Evolutionary conservation across 345 rosid species (phyloP), one percentile per base, ranked within the genome.

Genomic region (Hypericum perforatum): DNA sequence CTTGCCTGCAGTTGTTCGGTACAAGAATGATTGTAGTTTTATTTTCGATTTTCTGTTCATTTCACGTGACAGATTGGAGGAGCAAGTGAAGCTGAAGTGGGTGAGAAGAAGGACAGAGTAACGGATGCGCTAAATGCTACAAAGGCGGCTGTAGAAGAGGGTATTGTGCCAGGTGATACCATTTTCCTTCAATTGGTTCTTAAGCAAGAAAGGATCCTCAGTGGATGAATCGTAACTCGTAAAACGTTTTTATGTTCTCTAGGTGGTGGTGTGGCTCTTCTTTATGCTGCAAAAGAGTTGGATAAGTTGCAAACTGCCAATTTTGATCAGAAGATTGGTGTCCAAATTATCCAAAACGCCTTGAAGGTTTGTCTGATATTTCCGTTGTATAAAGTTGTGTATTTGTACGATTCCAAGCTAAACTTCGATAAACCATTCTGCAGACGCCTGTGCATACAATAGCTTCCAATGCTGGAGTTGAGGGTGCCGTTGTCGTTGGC

Each of bases 141-240:
- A 6, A 89, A 89, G 69, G 99, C 99, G 62, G 99, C 99, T 13
- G 94, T 94, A 22, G 99, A 94, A 67, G 99, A 89, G 84, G 99
- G 97, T 58, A 94, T 94, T 58, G 95, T 94, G 41, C 80, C 97
- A 58, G 98, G 98, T 87, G 72, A 56, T 7, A 12, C 7, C 16
- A 12, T 45, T 12, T 12, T 45, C 16, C 16, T 45, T 45, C 13
- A 45, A 8, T 45, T 11, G 49, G 15, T 8, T 9, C n/a, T 12
- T 16, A 12, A 45, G 7, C 13, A n/a, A 45, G 48, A 10, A 16
- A 42, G 47, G 7, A 2, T 38, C 13, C 16, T 43, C 49, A 7
- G 36, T 0, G 9, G 9, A n/a, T 5, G 5, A 32, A 11, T 12
- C 7, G 36, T 13, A 8, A 32, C 9, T 12, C 7, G 36, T 13